Conservation (phyloP, 257 asterid genomes). For the Jacaranda copaia region DNA sequence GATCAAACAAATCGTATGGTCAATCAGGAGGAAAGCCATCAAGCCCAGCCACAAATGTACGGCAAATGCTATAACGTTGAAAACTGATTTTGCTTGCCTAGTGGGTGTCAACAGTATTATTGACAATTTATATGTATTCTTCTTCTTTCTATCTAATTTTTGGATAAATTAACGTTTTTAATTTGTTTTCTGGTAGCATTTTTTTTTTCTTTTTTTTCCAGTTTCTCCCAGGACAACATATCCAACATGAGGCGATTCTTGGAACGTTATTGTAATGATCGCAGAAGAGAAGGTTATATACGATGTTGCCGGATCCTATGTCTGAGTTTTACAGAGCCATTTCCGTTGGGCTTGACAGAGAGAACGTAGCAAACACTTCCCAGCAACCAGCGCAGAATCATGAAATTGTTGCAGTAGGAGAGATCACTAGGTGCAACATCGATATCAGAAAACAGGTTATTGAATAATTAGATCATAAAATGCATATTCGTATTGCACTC, state of each 20-base stretch:
- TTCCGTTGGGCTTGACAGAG: slow-evolving; percentile 51
- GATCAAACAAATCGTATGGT: neutral
- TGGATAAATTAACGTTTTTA: too few species aligned
- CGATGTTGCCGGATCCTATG: slow-evolving; percentile 63
- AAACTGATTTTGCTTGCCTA: too few species aligned
- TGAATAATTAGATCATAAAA: too few species aligned
- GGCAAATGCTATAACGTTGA: too few species aligned
- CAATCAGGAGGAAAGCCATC: neutral
- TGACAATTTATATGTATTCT: neutral
- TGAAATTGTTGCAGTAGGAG: neutral
- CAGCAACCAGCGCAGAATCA: slow-evolving; percentile 32
- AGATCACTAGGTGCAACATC: too few species aligned
- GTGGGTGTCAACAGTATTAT: too few species aligned
- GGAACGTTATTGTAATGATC: slow-evolving; percentile 58
- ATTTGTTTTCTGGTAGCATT: neutral
- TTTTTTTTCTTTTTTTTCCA: slow-evolving; percentile 26
- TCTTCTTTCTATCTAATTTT: neutral
- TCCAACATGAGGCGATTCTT: slow-evolving; percentile 62
- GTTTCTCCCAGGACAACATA: slow-evolving; percentile 60
- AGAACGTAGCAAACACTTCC: neutral
- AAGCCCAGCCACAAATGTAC: too few species aligned
- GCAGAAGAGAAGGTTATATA: slow-evolving; percentile 58
- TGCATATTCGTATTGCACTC: too few species aligned
- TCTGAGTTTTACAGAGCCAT: slow-evolving; percentile 59
- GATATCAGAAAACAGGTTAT: too few species aligned